Evolutionary conservation across 768 basidiomycete genomes (phyloP), one percentile per base, ranked within the genome.

Genomic region (Amanita jacksonii): DNA sequence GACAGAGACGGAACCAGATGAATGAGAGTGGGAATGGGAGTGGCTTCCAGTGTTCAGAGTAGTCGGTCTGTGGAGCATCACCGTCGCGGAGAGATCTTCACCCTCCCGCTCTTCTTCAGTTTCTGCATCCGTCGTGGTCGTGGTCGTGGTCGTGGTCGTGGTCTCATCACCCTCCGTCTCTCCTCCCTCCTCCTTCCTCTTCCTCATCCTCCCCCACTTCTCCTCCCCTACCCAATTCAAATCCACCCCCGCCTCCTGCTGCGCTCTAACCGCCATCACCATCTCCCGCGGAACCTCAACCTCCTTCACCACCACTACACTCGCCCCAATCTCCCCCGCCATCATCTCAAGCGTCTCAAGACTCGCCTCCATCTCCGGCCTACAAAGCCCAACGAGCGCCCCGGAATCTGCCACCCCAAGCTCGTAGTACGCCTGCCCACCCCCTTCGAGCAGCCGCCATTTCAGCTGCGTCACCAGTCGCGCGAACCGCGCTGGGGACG

Each of bases 391-490:
- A 40, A 96, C 73, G 22, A 96, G 78, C 3, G 79, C 76, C 1
- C 93, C 93, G 1, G 85, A 84, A 58, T 98, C 93, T 18, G 85
- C 81, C 0, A 98, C 84, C 1, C 78, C 79, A 8, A 82, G 71
- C 49, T 91, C 88, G 49, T 91, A 91, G 57, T 85, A 81, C 0
- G 88, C 87, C 54, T 81, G 79, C 1, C 86, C 86, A 1, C 82
- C 79, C 12, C 89, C 89, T 57, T 91, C 84, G 38, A 86, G 74
- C 7, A 92, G 72, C 2, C 93, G 77, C 92, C 94, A 97, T 57
- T 94, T 92, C 62, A 96, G 77, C 63, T 97, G 93, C 0, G 93
- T 97, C 44, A 91, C 86, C 16, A 98, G 81, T 48, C 82, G 77
- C 3, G 76, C 73, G 52, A 89, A 88, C 37, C 87, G 85, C 3